Base-by-base conservation (phyloP, 2,329 filamentous ascomycete species). In the Beauveria australis region DNA sequence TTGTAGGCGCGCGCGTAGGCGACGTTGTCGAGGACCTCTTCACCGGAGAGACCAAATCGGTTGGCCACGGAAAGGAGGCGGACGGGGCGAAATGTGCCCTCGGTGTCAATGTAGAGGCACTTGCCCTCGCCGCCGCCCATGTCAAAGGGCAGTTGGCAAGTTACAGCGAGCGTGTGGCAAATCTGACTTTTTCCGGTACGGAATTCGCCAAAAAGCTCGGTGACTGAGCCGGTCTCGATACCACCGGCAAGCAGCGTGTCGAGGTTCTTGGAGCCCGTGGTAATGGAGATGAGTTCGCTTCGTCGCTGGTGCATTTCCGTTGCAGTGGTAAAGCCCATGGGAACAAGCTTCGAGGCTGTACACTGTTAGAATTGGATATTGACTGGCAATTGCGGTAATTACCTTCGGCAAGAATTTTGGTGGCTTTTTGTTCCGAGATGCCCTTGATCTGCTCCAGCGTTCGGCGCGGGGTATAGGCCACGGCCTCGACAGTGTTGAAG, bases 91-190 rank as follows among this genome's bases (percentile, higher is more conserved):
- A 99, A 99, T 1, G 94, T 99, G 63, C 94, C 95, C 74, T 99
- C 94, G 0, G 94, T 99, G 69, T 99, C 94, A 66, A 99, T 99
- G 70, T 99, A 99, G 54, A 99, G 81, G 70, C 95, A 99, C 73
- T 99, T 99, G 52, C 94, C 94, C 76, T 99, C 94, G 33, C 95
- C 94, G 60, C 94, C 94, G 58, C 94, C 95, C 93, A 97, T 97
- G 71, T 99, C 94, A 72, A 99, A 97, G 1, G 94, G 94, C 48
- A 99, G 75, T 74, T 99, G 94, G 72, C 95, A 99, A 52, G 94
- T 99, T 33, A 99, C 94, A 0, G 95, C 94, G n/a, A 99, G 81
- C 0, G 94, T 99, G 73, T 99, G 95, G 69, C 94, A 99, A 61
- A 99, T 93, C 75, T 99, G 94, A 78, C 92, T 96, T 78, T 99